Evolutionary conservation across 2,329 filamentous ascomycete genomes (phyloP), one percentile per base, ranked within the genome.

Genomic region (Aspergillus sp.): DNA sequence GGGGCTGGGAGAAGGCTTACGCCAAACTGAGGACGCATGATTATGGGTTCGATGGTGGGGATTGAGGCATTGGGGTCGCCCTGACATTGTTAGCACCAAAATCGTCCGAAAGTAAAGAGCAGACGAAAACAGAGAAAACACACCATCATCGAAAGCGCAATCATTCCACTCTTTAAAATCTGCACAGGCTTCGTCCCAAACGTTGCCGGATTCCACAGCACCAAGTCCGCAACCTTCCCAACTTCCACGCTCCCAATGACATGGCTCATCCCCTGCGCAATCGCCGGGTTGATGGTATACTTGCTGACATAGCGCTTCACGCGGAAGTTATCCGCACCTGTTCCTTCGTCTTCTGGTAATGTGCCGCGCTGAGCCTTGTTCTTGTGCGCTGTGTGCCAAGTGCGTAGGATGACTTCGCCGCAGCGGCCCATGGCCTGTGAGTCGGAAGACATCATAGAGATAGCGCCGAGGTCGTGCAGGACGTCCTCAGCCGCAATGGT

Each of bases 371-470:
- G 89, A 12, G 83, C 64, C 69, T 94, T 95, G 66, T 97, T 97
- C 79, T 96, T 96, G 71, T 96, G 88, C 0, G 91, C 91, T 2
- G 91, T 97, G 69, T 96, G 90, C 91, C 91, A 97, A 0, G 91
- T 96, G 8, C 91, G 81, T 27, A 94, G 75, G 50, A 97, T 81
- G 45, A 97, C 91, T 72, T 97, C 91, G 53, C 91, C 91, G 63
- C 88, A 94, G 43, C 91, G 85, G 47, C 91, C 91, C 91, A 97
- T 97, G 58, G 91, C 91, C 70, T 97, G 91, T 0, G 86, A 91
- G 70, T 97, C 91, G 1, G 85, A 90, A 50, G 83, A 88, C 88
- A 97, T 95, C 90, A 97, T 97, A 66, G 84, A 89, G 68, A 97
- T 96, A 53, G 91, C 91, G 47, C 91, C 91, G 1, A 94, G 76